A percentile compares a stretch with the other conserved stretches of the same genome.
Evolutionary conservation across 73 alveolate species (phyloP).

Genomic region (Tetrahymena borealis): DNA sequence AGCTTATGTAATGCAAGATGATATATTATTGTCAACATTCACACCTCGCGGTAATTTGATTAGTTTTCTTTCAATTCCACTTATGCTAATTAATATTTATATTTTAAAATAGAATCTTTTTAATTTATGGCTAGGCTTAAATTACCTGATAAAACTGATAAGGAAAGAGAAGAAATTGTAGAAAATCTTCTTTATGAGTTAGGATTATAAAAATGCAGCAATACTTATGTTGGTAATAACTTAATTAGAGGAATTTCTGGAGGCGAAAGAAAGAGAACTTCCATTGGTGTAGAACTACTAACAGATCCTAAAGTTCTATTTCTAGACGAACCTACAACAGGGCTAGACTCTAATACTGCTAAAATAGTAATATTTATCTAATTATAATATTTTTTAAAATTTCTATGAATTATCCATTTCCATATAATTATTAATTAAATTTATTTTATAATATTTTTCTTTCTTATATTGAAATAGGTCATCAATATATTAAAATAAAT

Average conservation of each 20-base stretch:
- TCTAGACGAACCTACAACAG: conserved; percentile 37
- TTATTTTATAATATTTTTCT: background rate
- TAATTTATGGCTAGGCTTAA: conserved; percentile 54
- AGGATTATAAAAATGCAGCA: conserved; percentile 25
- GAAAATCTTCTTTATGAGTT: conserved; percentile 11
- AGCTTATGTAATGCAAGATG: conserved; percentile 59
- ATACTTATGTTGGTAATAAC: conserved; percentile 39
- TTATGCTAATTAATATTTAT: background rate
- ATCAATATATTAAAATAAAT: conserved; percentile 11
- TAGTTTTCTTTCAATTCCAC: background rate
- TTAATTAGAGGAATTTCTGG: conserved; percentile 39
- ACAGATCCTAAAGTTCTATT: conserved; percentile 38
- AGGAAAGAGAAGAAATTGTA: conserved; percentile 8
- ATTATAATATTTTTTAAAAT: background rate
- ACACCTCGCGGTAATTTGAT: conserved; percentile 38
- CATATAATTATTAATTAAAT: too few relatives aligned
- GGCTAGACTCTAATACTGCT: conserved; percentile 15
- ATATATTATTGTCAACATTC: conserved; percentile 45
- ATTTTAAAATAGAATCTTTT: conserved; percentile 30
- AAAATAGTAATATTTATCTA: background rate
- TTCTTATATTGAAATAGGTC: background rate
- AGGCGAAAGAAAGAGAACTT: conserved; percentile 56
- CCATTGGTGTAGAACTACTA: conserved; percentile 46
- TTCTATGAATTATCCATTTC: background rate
- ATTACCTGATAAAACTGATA: conserved; percentile 13